These are phyloP conservation scores for Venturia nashicola DNA, from an alignment of 2,329 filamentous ascomycete species.

Conservation along the genomic window DNA sequence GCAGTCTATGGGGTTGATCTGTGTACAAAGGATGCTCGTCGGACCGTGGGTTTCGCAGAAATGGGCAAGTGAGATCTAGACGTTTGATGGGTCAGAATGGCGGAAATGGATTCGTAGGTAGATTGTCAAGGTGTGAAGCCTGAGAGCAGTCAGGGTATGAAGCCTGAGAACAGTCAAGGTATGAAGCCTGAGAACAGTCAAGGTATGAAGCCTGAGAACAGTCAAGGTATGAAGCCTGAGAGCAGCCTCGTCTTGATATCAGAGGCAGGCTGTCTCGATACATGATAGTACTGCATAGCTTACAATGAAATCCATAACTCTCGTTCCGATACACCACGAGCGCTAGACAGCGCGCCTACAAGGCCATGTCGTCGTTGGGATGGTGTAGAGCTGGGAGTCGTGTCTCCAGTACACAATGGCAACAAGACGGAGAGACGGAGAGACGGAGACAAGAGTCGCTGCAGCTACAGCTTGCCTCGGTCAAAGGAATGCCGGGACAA, in stretches of 20 bases:
- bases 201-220: no score
- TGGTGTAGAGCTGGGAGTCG: neutral
- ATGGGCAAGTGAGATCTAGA: constrained; percentile 47
- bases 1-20: constrained; percentile 43
- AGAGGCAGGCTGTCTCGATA: no score
- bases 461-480: neutral
- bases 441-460: neutral
- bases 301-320: neutral
- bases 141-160: no score
- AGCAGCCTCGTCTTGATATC: no score
- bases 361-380: neutral
- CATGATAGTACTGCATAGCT: neutral
- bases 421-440: no score
- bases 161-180: no score
- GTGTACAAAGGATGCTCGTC: constrained; percentile 49
- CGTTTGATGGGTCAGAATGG: neutral
- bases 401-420: no score
- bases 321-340: neutral
- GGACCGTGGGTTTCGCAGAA: constrained; percentile 52
- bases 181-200: no score
- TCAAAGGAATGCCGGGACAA: neutral
- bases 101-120: neutral
- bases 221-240: no score
- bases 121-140: no score
- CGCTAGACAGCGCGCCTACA: neutral